Conservation (phyloP, 331 rosid species). For the Telfairia occidentalis region DNA sequence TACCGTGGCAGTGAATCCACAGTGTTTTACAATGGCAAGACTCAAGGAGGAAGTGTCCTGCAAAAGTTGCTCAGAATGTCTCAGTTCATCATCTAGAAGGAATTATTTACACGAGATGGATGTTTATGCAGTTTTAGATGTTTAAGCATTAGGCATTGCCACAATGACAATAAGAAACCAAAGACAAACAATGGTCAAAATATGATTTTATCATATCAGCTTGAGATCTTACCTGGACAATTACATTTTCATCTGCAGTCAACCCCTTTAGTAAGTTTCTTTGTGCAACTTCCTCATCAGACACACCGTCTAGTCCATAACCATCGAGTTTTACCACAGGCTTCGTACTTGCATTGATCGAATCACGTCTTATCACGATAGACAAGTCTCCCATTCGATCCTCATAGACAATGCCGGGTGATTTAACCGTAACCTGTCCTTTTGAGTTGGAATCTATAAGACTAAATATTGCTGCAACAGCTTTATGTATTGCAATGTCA, state of each 20-base stretch:
- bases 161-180: background rate
- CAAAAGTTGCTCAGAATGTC: slow-evolving; percentile 6
- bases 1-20: slow-evolving; percentile 79
- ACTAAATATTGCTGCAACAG: slow-evolving; percentile 51
- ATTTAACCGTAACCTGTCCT: slow-evolving; percentile 9
- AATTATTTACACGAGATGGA: too few relatives aligned
- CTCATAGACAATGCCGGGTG: slow-evolving; percentile 31
- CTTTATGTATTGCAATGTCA: slow-evolving; percentile 64
- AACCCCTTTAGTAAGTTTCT: slow-evolving; percentile 72
- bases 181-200: background rate
- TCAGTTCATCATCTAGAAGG: too few relatives aligned
- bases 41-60: slow-evolving; percentile 79
- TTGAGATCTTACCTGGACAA: slow-evolving; percentile 53
- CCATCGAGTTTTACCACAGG: slow-evolving; percentile 13
- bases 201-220: background rate
- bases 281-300: slow-evolving; percentile 31
- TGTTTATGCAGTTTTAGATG: background rate
- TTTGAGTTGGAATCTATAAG: slow-evolving; percentile 32
- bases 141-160: background rate
- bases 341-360: slow-evolving; percentile 25
- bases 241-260: slow-evolving; percentile 85
- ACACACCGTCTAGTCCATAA: slow-evolving; percentile 14
- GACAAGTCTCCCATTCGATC: slow-evolving; percentile 61
- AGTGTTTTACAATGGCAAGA: slow-evolving; percentile 49
- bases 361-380: slow-evolving; percentile 34